Evolutionary conservation across 441 rosid genomes (phyloP), one percentile per base, ranked within the genome.

Genomic region (Kokia cookei): DNA sequence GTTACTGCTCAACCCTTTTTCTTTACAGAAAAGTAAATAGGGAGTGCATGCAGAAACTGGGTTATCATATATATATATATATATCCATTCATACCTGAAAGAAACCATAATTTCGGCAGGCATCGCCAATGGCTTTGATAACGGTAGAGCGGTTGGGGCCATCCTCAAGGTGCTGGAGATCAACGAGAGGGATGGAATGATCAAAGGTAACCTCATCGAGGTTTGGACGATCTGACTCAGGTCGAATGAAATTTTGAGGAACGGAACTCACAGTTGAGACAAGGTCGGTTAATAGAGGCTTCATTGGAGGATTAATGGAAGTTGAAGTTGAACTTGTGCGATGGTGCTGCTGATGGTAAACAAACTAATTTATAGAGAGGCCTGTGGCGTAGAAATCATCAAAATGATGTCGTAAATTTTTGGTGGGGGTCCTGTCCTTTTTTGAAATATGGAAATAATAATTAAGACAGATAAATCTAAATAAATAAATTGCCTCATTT

Each of bases 61-160:
- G 40, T 37, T 37, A 37, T 6, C 40, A 37, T 35, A 5, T 35
- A 35, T 35, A 29, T 29, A 32, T 35, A 35, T 35, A 6, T 35
- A 37, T 6, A 37, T 37, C 40, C 40, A n/a, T 64, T 47, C 0
- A 62, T 66, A 81, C 83, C 83, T 79, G 83, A 71, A 84, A 81
- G 80, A 84, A 83, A 14, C 86, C 86, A 35, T 76, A 75, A 7
- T 53, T 42, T 71, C 47, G 43, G 60, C 82, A 83, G 50, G 86
- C 86, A 22, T 42, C 26, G 24, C 80, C 82, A 29, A 78, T 83
- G 55, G 68, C 74, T n/a, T 65, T 48, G 64, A 84, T 55, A 22
- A 84, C 65, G 3, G 40, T 32, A 43, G 76, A 27, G 45, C 48
- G 81, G 70, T 79, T 26, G 48, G 76, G 78, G 26, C 84, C 80